These are phyloP conservation scores for Chlorella sp. DNA, from an alignment of 139 green algal genomes.

Conservation along the genomic window DNA sequence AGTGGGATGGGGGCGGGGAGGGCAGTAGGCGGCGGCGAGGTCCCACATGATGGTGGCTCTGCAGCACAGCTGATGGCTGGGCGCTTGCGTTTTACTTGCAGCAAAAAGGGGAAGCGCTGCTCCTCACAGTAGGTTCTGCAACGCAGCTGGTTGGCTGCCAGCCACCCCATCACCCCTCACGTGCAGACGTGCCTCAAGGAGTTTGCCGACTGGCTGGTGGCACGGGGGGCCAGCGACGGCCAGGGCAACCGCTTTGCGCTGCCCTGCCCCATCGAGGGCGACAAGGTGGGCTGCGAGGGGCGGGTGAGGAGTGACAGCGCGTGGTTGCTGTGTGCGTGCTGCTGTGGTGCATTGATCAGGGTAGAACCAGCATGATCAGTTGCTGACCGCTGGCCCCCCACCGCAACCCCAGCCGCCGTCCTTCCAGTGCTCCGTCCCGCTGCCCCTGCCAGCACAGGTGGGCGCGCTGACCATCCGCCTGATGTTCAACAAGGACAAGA, in stretches of 20 bases:
- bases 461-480: slow-evolving; percentile 81
- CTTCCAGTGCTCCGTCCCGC: neutral
- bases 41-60: no score
- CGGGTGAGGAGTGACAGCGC: neutral
- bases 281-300: slow-evolving; percentile 61
- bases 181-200: slow-evolving; percentile 55
- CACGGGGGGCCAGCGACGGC: neutral
- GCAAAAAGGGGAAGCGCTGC: no score
- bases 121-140: no score
- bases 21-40: no score
- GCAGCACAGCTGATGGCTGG: no score
- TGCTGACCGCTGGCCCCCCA: neutral
- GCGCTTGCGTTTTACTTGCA: no score
- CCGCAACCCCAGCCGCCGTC: neutral
- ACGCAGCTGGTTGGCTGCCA: no score
- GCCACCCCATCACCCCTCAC: no score
- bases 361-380: no score
- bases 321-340: no score
- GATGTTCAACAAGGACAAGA: slow-evolving; percentile 84
- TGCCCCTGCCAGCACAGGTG: slow-evolving; percentile 53
- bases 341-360: no score
- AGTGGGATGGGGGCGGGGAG: no score
- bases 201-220: slow-evolving; percentile 77
- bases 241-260: slow-evolving; percentile 73
- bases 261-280: slow-evolving; percentile 86